A percentile compares a stretch with the other conserved stretches of the same genome.
These are phyloP conservation scores for Hypoxylon sp. DNA, from an alignment of 2,329 filamentous ascomycete species.

Conservation along the genomic window DNA sequence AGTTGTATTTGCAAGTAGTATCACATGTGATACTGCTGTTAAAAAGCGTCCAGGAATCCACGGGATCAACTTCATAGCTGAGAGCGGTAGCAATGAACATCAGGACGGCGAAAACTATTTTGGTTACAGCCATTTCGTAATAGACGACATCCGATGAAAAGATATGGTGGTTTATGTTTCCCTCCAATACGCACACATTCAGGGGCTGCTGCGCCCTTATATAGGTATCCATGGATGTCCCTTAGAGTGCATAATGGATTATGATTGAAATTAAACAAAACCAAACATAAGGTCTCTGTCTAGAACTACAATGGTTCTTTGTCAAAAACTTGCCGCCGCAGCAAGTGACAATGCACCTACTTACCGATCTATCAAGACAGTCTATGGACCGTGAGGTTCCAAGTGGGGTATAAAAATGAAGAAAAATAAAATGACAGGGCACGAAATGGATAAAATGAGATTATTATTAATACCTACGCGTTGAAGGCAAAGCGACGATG, in stretches of 20 bases:
- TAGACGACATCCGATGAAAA: neutral
- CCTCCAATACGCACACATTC: neutral
- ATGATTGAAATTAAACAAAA: neutral
- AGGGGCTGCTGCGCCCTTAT: neutral
- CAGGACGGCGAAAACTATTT: neutral
- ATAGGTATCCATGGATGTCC: neutral
- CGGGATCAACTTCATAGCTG: neutral
- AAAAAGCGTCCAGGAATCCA: slow-evolving; percentile 25
- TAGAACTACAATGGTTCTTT: neutral
- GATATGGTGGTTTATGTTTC: neutral
- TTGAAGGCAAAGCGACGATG: neutral
- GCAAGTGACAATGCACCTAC: neutral
- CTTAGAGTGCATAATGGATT: neutral
- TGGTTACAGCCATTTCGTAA: neutral
- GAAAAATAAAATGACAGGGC: no score
- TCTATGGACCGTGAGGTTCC: neutral
- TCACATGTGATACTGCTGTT: slow-evolving; percentile 27
- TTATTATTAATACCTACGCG: no score
- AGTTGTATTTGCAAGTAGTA: slow-evolving; percentile 18
- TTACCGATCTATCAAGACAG: neutral
- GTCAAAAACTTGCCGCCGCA: neutral
- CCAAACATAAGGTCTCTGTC: neutral
- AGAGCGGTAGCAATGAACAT: neutral
- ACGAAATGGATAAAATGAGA: no score
- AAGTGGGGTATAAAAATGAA: neutral